Evolutionary conservation across 768 basidiomycete genomes (phyloP), one percentile per base, ranked within the genome.

Genomic region (Trametes cubensis): DNA sequence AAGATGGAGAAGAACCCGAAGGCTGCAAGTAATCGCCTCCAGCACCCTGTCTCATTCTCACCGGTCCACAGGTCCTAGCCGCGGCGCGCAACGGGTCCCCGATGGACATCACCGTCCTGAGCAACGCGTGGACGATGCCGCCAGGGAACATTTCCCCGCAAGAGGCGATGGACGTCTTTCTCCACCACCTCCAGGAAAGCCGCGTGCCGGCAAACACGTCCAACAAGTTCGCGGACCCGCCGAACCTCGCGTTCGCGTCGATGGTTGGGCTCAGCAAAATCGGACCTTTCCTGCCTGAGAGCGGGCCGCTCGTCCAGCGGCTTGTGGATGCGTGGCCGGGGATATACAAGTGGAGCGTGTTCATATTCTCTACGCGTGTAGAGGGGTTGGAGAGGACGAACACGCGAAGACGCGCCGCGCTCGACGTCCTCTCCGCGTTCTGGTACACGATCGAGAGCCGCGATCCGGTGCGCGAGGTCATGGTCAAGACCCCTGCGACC

Each of bases 271-370:
- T 79, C 15, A 66, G 66, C 39, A 76, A 78, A 57, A 55, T 72
- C 10, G 72, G 68, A 11, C 67, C 64, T 41, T 48, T 74, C 40
- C 55, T 75, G 8, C 58, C 63, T 14, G 66, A 68, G 28, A 51
- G 65, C 11, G 65, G 64, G 1, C 49, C 66, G 10, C 63, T 74
- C 49, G 70, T 69, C 21, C 53, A 65, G 17, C 60, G 62, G 8
- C 64, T 76, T 17, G 59, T 68, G 7, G 57, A 68, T n/a, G 71
- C 69, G 4, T 79, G 77, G 77, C 74, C 72, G 1, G 75, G 72
- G 10, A 66, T 76, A 17, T 77, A 71, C 68, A 75, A 76, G 61
- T 78, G 78, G 76, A 73, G 74, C 52, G 67, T 66, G 1, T 77
- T 70, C 65, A 70, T 78, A 45, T 73, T 69, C 67, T 63, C 68